Conservation (phyloP, 2,329 filamentous ascomycete genomes). For the Elsinoe batatas region DNA sequence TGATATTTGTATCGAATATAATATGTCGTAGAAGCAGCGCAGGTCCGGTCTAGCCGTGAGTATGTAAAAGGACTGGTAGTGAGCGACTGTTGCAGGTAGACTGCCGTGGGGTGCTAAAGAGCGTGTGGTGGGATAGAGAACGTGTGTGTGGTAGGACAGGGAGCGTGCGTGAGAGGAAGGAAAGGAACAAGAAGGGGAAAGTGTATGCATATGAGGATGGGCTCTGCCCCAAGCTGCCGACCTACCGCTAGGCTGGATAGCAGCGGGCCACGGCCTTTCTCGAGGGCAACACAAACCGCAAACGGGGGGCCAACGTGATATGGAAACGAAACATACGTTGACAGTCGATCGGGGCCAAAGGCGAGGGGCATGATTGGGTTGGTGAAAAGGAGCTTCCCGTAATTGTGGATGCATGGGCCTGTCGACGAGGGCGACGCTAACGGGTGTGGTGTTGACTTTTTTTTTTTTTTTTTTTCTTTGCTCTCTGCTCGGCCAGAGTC, state of each 20-base stretch:
- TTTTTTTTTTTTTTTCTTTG: background rate
- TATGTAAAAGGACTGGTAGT: slow-evolving; percentile 5
- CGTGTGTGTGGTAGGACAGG: background rate
- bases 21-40: background rate
- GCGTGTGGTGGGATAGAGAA: slow-evolving; percentile 6
- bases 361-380: slow-evolving; percentile 1
- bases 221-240: background rate
- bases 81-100: slow-evolving; percentile 12
- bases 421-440: slow-evolving; percentile 10
- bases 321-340: slow-evolving; percentile 11
- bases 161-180: slow-evolving; percentile 4
- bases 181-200: background rate
- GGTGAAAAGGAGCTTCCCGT: slow-evolving; percentile 9
- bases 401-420: slow-evolving; percentile 12
- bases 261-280: background rate
- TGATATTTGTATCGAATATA: background rate
- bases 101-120: slow-evolving; percentile 12
- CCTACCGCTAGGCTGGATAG: slow-evolving; percentile 4
- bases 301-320: slow-evolving; percentile 12
- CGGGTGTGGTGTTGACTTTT: slow-evolving; percentile 9
- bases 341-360: background rate
- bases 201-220: slow-evolving; percentile 2
- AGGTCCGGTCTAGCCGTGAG: slow-evolving; percentile 11
- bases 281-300: background rate
- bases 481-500: background rate